These are phyloP conservation scores for Penicillium canescens DNA, from an alignment of 495 filamentous ascomycete genomes.

Conservation along the genomic window DNA sequence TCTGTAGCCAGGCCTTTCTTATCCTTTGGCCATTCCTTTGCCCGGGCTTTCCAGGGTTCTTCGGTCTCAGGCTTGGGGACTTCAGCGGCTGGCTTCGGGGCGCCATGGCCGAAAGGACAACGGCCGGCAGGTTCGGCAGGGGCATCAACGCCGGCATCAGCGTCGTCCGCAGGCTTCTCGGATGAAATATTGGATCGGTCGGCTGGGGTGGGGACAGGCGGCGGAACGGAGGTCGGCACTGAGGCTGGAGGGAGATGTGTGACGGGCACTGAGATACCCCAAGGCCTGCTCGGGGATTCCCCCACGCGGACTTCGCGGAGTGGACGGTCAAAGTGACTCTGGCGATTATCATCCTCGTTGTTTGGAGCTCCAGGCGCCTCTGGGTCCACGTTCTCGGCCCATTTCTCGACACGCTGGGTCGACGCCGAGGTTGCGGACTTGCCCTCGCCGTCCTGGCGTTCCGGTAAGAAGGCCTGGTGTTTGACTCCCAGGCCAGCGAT, in stretches of 20 bases:
- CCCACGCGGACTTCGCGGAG: conserved; percentile 82
- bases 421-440: conserved; percentile 33
- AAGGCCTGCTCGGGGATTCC: conserved; percentile 85
- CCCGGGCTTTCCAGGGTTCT: neutral
- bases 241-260: conserved; percentile 35
- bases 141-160: conserved; percentile 1
- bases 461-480: conserved; percentile 77
- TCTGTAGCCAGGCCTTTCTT: neutral
- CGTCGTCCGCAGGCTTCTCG: conserved; percentile 3
- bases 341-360: conserved; percentile 35
- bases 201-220: conserved; percentile 20
- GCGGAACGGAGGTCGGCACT: conserved; percentile 22
- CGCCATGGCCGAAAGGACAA: conserved; percentile 18
- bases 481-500: conserved; percentile 81
- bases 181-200: conserved; percentile 14
- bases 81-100: conserved; percentile 11
- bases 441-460: conserved; percentile 46
- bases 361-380: conserved; percentile 27
- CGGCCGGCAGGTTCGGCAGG: conserved; percentile 32
- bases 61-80: conserved; percentile 7
- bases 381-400: conserved; percentile 70
- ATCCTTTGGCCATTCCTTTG: neutral
- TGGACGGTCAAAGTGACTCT: conserved; percentile 71
- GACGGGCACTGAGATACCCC: conserved; percentile 80
- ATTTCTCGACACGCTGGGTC: conserved; percentile 69